phyloP scores from a whole-genome alignment of 352 stramenopile genomes.

The Globisporangium abappressorium region DNA sequence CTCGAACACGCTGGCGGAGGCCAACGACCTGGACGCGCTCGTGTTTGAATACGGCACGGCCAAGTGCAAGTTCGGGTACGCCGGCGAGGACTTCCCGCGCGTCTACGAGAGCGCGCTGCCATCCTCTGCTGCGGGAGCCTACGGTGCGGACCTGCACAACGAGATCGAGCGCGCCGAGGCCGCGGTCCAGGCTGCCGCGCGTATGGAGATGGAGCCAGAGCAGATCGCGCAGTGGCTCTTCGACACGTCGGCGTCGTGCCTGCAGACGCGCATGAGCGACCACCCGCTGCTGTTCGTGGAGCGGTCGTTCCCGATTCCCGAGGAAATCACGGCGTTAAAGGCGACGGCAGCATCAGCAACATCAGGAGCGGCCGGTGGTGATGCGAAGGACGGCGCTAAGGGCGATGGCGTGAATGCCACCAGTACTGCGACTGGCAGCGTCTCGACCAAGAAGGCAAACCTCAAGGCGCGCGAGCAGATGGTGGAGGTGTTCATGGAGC shows the following conservation, averaged over 20 bases:
- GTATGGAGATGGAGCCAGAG: slow-evolving; percentile 57
- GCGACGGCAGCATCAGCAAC: neutral
- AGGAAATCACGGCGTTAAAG: slow-evolving; percentile 27
- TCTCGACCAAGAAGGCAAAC: slow-evolving; percentile 53
- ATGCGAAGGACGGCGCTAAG: slow-evolving; percentile 2
- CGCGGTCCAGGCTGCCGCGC: slow-evolving; percentile 24
- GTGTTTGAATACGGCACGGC: slow-evolving; percentile 80
- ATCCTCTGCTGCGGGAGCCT: neutral
- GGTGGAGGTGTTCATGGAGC: slow-evolving; percentile 85
- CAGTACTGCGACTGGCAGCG: neutral
- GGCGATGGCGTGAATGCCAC: slow-evolving; percentile 2
- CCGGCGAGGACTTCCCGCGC: slow-evolving; percentile 85
- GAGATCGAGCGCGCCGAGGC: slow-evolving; percentile 16
- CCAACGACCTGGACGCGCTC: slow-evolving; percentile 73
- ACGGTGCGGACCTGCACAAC: slow-evolving; percentile 23
- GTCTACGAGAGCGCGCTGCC: slow-evolving; percentile 51
- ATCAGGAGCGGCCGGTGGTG: neutral
- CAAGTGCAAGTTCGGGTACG: slow-evolving; percentile 81
- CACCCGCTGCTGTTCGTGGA: slow-evolving; percentile 68
- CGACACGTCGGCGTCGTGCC: slow-evolving; percentile 34
- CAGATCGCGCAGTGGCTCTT: slow-evolving; percentile 72
- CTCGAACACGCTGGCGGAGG: slow-evolving; percentile 51
- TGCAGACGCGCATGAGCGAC: slow-evolving; percentile 59
- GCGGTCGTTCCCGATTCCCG: slow-evolving; percentile 54
- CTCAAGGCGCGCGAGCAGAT: slow-evolving; percentile 52